Evolutionary conservation across 805 yeast genomes (phyloP).

Genomic region (Pichia insulana): DNA sequence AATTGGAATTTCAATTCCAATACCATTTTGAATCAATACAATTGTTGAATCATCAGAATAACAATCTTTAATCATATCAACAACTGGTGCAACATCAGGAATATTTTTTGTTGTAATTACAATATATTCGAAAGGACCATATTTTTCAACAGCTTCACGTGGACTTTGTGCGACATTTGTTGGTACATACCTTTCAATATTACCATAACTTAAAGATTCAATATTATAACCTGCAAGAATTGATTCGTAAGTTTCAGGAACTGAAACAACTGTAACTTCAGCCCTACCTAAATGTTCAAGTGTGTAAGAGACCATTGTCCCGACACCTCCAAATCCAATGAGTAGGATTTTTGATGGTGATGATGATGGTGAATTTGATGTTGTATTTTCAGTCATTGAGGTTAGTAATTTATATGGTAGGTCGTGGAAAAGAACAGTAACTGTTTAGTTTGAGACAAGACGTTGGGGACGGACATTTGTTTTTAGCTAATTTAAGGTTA

Average conservation of each 20-base stretch:
- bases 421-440: too few species aligned
- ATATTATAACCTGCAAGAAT: slow-evolving; percentile 5
- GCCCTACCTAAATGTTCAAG: slow-evolving; percentile 38
- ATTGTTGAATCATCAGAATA: slow-evolving; percentile 25
- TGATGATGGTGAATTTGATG: too few species aligned
- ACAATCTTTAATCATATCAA: slow-evolving; percentile 28
- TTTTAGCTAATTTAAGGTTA: too few species aligned
- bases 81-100: slow-evolving; percentile 52
- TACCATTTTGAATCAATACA: slow-evolving; percentile 33
- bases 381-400: not conserved
- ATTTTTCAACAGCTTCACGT: slow-evolving; percentile 33
- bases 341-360: slow-evolving; percentile 22
- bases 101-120: slow-evolving; percentile 44
- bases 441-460: too few species aligned
- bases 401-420: too few species aligned
- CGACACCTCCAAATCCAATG: slow-evolving; percentile 81
- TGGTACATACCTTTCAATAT: slow-evolving; percentile 49
- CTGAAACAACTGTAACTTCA: slow-evolving; percentile 46
- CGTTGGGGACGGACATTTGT: too few species aligned
- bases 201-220: slow-evolving; percentile 57
- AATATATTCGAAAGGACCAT: slow-evolving; percentile 32
- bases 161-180: slow-evolving; percentile 22
- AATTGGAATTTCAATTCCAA: slow-evolving; percentile 29
- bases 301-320: slow-evolving; percentile 62
- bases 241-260: slow-evolving; percentile 33